phyloP scores from a whole-genome alignment of 2,329 filamentous ascomycete genomes.

The Triangularia setosa region DNA sequence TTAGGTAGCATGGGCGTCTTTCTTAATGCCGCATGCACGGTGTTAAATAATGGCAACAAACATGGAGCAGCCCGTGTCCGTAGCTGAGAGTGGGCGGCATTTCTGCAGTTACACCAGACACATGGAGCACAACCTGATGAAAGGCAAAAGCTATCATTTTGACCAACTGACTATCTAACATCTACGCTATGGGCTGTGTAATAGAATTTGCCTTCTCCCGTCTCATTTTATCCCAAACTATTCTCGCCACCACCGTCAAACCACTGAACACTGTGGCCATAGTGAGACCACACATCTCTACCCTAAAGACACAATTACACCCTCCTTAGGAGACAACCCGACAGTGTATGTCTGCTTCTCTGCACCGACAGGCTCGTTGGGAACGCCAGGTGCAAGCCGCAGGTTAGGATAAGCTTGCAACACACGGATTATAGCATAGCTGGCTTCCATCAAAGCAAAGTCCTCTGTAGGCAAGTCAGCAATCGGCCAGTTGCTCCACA shows the following conservation, averaged over 20 bases:
- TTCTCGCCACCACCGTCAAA: neutral
- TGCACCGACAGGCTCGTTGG: constrained; percentile 18
- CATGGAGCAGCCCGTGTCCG: too few species aligned
- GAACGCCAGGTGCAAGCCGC: constrained; percentile 18
- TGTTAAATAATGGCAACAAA: neutral
- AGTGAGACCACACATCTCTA: neutral
- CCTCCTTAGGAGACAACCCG: constrained; percentile 14
- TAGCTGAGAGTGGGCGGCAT: neutral
- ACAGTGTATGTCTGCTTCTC: constrained; percentile 26
- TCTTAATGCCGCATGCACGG: neutral
- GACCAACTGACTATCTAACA: too few species aligned
- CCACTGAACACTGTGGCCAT: neutral
- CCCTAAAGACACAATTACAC: neutral
- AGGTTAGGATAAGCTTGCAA: constrained; percentile 20
- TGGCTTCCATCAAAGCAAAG: constrained; percentile 29
- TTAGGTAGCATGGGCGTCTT: neutral
- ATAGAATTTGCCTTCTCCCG: too few species aligned
- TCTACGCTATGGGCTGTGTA: too few species aligned
- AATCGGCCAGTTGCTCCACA: neutral
- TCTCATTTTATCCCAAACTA: neutral
- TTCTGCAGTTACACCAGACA: neutral
- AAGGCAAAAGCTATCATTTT: too few species aligned
- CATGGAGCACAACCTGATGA: too few species aligned
- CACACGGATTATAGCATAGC: constrained; percentile 20
- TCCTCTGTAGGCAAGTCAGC: constrained; percentile 22